These are phyloP conservation scores for Kluyveromyces sp. DNA, from an alignment of 1,139 yeast genomes.

Conservation along the genomic window DNA sequence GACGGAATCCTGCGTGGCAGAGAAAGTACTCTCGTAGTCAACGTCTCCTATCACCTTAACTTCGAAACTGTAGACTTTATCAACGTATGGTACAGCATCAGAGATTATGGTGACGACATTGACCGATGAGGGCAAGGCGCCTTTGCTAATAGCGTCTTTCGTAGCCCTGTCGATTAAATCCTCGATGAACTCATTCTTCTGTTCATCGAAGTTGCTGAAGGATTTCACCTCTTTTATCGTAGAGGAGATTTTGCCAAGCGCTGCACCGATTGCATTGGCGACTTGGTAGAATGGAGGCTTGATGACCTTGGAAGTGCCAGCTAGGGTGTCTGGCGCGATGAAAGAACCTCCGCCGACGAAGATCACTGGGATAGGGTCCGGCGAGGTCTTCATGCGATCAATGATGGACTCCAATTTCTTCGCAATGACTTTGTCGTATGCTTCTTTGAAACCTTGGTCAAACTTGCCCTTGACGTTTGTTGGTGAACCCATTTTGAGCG, in stretches of 20 bases:
- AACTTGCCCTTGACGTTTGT: conserved; percentile 20
- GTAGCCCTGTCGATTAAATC: conserved; percentile 25
- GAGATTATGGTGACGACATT: conserved; percentile 31
- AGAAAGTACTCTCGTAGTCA: conserved; percentile 29
- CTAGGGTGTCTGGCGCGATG: conserved; percentile 33
- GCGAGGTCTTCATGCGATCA: conserved; percentile 39
- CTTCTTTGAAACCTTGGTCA: conserved; percentile 10
- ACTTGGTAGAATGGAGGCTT: conserved; percentile 37
- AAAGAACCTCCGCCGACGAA: conserved; percentile 43
- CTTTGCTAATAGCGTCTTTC: conserved; percentile 26
- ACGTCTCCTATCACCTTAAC: conserved; percentile 39
- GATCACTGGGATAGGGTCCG: conserved; percentile 38
- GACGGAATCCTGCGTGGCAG: not conserved
- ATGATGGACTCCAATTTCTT: conserved; percentile 32
- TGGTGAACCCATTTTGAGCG: conserved; percentile 24
- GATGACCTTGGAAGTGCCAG: conserved; percentile 38
- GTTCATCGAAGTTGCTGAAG: conserved; percentile 23
- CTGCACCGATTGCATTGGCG: conserved; percentile 45
- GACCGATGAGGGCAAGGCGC: conserved; percentile 33
- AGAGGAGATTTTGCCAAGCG: conserved; percentile 37
- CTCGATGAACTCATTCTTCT: conserved; percentile 25
- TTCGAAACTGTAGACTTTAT: conserved; percentile 32
- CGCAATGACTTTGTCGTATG: conserved; percentile 26
- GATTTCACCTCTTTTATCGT: conserved; percentile 22
- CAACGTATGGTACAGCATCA: conserved; percentile 39